Conservation (phyloP, 768 basidiomycete species). For the Chiua virens region DNA sequence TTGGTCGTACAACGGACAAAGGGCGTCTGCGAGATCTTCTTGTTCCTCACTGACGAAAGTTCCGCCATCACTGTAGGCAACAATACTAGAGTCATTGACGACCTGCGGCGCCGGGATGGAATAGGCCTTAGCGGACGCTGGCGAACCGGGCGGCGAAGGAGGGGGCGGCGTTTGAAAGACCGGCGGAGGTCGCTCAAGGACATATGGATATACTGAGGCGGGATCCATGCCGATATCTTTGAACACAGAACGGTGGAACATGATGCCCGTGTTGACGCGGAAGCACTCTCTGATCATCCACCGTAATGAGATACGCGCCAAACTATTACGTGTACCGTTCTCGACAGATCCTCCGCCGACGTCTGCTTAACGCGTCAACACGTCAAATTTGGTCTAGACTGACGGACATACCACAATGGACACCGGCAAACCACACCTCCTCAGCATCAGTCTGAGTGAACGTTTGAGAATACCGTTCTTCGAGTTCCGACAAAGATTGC, state of each 20-base stretch:
- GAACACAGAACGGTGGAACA: conserved; percentile 51
- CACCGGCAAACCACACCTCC: conserved; percentile 83
- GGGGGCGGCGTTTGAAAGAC: conserved; percentile 24
- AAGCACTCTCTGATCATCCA: conserved; percentile 79
- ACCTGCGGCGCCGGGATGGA: conserved; percentile 15
- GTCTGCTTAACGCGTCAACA: conserved; percentile 40
- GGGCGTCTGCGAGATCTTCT: conserved; percentile 61
- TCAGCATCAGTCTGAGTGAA: conserved; percentile 54
- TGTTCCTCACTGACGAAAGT: conserved; percentile 50
- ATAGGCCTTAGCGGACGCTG: conserved; percentile 9
- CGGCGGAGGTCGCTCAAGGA: conserved; percentile 43
- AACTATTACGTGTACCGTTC: conserved; percentile 55
- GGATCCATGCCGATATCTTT: conserved; percentile 47
- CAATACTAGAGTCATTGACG: conserved; percentile 9
- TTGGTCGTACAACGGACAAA: conserved; percentile 56
- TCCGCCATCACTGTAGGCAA: conserved; percentile 18
- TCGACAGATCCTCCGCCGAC: conserved; percentile 71
- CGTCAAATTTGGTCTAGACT: not conserved
- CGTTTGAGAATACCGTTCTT: conserved; percentile 38
- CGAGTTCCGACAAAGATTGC: conserved; percentile 34
- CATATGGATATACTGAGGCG: conserved; percentile 43
- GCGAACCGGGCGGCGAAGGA: conserved; percentile 12
- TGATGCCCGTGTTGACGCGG: conserved; percentile 52
- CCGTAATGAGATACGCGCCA: conserved; percentile 70
- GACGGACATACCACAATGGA: conserved; percentile 59